phyloP scores from a whole-genome alignment of 768 basidiomycete species.

The Suillus variegatus region DNA sequence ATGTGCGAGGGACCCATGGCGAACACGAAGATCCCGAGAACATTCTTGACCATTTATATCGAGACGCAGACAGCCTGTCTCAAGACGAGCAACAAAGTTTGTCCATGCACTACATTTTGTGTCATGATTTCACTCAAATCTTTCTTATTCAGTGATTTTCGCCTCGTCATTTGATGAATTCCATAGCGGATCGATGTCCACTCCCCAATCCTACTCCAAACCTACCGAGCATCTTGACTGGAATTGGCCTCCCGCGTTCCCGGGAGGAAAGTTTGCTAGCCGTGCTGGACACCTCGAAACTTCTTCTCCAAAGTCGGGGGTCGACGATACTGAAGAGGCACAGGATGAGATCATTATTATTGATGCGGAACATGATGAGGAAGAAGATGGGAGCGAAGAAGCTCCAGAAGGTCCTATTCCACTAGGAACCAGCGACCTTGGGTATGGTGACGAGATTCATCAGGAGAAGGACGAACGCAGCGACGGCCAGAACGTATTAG shows the following conservation, averaged over 20 bases:
- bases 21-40: background rate
- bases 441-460: background rate
- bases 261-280: slow-evolving; percentile 23
- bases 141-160: background rate
- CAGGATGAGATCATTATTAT: slow-evolving; percentile 23
- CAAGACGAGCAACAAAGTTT: slow-evolving; percentile 7
- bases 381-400: background rate
- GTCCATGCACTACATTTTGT: background rate
- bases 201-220: slow-evolving; percentile 8
- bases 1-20: background rate
- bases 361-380: slow-evolving; percentile 11
- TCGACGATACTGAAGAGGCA: slow-evolving; percentile 18
- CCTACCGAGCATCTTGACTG: slow-evolving; percentile 31
- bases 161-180: background rate
- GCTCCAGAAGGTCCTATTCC: slow-evolving; percentile 16
- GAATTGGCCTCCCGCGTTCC: slow-evolving; percentile 38
- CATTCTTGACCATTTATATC: slow-evolving; percentile 11
- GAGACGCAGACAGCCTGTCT: slow-evolving; percentile 2
- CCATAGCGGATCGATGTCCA: background rate
- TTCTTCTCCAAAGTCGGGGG: slow-evolving; percentile 5
- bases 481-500: slow-evolving; percentile 18
- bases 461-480: slow-evolving; percentile 10
- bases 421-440: slow-evolving; percentile 32
- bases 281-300: slow-evolving; percentile 17
- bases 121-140: background rate